Percentiles rank a stretch among this genome's conserved stretches.
These are phyloP conservation scores for Kodamaea sagamina DNA, from an alignment of 805 yeast species.

Conservation along the genomic window DNA sequence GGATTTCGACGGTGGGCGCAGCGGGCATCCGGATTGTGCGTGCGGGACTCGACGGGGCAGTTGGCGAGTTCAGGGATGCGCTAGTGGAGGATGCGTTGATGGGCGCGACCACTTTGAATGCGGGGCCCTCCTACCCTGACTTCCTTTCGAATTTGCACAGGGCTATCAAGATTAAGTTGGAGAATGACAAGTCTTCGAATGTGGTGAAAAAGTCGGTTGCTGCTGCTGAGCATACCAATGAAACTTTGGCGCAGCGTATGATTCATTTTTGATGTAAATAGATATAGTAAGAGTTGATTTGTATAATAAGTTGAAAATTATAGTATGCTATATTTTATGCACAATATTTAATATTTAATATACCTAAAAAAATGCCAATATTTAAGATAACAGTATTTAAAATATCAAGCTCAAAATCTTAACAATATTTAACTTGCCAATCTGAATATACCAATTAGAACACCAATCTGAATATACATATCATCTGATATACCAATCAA, in stretches of 20 bases:
- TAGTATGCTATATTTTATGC: too few species aligned
- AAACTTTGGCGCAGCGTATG: constrained; percentile 43
- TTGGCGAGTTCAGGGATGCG: constrained; percentile 51
- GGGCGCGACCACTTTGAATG: constrained; percentile 42
- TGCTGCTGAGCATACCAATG: constrained; percentile 27
- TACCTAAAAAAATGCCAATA: too few species aligned
- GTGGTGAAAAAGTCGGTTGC: constrained; percentile 30
- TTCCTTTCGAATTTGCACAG: constrained; percentile 70
- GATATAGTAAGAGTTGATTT: too few species aligned
- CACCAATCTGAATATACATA: too few species aligned
- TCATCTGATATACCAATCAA: too few species aligned
- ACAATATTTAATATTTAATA: too few species aligned
- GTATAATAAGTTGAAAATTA: too few species aligned
- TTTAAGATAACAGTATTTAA: too few species aligned
- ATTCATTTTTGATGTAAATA: constrained; percentile 32
- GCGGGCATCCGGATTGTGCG: constrained; percentile 60
- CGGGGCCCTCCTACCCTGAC: constrained; percentile 58
- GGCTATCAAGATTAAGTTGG: constrained; percentile 53
- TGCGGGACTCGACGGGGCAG: constrained; percentile 63
- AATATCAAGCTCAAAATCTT: too few species aligned
- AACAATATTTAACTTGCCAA: too few species aligned
- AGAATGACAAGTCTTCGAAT: constrained; percentile 43
- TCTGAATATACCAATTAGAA: too few species aligned
- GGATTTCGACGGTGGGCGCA: constrained; percentile 30
- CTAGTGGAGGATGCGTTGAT: constrained; percentile 69